Evolutionary conservation across 495 filamentous ascomycete genomes (phyloP), one percentile per base, ranked within the genome.

Genomic region (Penicillium pancosmium): DNA sequence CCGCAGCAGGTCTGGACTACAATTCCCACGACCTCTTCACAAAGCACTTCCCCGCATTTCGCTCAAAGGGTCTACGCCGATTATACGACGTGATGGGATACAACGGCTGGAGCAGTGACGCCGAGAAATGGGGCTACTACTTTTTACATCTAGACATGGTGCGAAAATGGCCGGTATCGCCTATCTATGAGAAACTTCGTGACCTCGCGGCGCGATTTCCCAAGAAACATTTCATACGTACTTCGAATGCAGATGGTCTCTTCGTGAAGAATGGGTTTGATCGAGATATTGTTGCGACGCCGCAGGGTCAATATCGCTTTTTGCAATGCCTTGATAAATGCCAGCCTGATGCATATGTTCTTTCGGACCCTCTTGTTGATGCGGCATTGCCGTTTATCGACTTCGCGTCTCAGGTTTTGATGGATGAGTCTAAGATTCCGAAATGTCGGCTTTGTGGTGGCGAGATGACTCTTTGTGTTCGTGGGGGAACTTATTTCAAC

Each of bases 81-180:
- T 35, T 69, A 35, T 69, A 69, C 56, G 67, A 69, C 41, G 56
- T 61, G 18, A 61, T 70, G 40, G 68, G 65, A 9, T 68, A 66
- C 36, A 34, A 35, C 1, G 60, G 35, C n/a, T 70, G 68, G 68
- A 49, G 57, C 31, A 60, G 55, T 16, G 55, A 47, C 8, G 13
- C 8, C 10, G 62, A 66, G 21, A 68, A 68, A 66, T 70, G 68
- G 68, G 68, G 68, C 4, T 70, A 66, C 56, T 70, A 57, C 23
- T 64, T 70, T 48, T 33, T 54, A 11, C 68, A 70, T 23, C 43
- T 70, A 1, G 50, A 66, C 41, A 60, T 66, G 56, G 68, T 68
- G 1, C 58, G 61, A 8, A 55, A 18, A 4, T 67, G 67, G 67
- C 64, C 64, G 1, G n/a, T n/a, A 5, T 65, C 64, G 7, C 19